Conservation (phyloP, 2,329 filamentous ascomycete species). For the Aspergillus sp. region DNA sequence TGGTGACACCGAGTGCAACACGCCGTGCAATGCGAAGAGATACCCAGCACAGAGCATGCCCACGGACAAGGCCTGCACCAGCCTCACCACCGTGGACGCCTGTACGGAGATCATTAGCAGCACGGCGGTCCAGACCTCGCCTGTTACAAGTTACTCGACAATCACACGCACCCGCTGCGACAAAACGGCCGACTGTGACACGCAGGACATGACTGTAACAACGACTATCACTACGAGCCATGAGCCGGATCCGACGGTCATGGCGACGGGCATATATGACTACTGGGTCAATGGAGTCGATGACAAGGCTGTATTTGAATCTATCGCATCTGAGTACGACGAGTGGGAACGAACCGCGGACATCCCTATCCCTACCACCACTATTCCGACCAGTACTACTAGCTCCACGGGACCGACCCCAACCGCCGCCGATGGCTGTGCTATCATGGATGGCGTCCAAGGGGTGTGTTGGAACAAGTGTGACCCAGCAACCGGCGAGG, state of each 20-base stretch:
- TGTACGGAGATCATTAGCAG: conserved; percentile 1
- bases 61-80: conserved; percentile 1
- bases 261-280: background rate
- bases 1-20: background rate
- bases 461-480: conserved; percentile 5
- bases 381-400: background rate
- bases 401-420: background rate
- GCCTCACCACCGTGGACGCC: background rate
- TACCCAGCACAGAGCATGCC: conserved; percentile 1
- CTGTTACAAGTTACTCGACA: conserved; percentile 1
- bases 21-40: background rate
- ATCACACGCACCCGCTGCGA: conserved; percentile 1
- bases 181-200: background rate
- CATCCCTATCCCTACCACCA: background rate
- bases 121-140: conserved; percentile 1
- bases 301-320: background rate
- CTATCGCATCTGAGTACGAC: background rate
- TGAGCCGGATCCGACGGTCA: background rate
- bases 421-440: background rate
- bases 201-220: conserved; percentile 1
- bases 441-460: too few relatives aligned
- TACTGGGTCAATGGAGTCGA: background rate
- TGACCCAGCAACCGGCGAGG: background rate
- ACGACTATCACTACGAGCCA: background rate
- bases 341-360: conserved; percentile 3